Percentiles rank a stretch among this genome's conserved stretches.
These are phyloP conservation scores for Chionographis japonica DNA, from an alignment of 106 monocot genomes.

Conservation along the genomic window DNA sequence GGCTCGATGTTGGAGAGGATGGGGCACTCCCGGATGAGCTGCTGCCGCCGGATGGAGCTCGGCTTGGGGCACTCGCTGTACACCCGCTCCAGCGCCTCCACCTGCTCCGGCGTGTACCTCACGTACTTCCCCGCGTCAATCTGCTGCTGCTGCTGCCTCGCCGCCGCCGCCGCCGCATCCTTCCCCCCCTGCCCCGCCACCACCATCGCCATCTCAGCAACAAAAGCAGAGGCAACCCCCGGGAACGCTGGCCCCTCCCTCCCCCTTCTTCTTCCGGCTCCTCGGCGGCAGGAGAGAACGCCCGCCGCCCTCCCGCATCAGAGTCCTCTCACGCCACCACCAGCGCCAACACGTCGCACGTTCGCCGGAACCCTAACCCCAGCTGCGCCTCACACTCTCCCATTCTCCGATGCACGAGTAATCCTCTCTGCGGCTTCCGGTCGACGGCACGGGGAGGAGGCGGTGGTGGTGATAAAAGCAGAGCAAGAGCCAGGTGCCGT, in stretches of 20 bases:
- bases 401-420: no score
- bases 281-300: constrained; percentile 2
- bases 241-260: background rate
- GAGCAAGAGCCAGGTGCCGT: no score
- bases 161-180: background rate
- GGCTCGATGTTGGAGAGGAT: constrained; percentile 86
- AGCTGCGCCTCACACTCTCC: background rate
- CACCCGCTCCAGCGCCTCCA: constrained; percentile 92
- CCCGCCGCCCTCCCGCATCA: constrained; percentile 7
- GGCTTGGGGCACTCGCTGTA: constrained; percentile 94
- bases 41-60: constrained; percentile 74
- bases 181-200: constrained; percentile 20
- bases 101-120: constrained; percentile 95
- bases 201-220: constrained; percentile 42
- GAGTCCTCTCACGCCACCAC: constrained; percentile 19
- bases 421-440: no score
- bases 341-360: constrained; percentile 36
- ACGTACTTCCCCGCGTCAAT: constrained; percentile 90
- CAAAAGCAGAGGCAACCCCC: no score
- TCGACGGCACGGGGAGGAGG: no score
- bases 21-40: constrained; percentile 85
- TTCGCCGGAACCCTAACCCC: background rate
- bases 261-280: constrained; percentile 1
- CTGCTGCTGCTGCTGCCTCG: constrained; percentile 7
- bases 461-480: no score